Evolutionary conservation across 2,329 filamentous ascomycete genomes (phyloP).

Genomic region (Talaromyces funiculosus): DNA sequence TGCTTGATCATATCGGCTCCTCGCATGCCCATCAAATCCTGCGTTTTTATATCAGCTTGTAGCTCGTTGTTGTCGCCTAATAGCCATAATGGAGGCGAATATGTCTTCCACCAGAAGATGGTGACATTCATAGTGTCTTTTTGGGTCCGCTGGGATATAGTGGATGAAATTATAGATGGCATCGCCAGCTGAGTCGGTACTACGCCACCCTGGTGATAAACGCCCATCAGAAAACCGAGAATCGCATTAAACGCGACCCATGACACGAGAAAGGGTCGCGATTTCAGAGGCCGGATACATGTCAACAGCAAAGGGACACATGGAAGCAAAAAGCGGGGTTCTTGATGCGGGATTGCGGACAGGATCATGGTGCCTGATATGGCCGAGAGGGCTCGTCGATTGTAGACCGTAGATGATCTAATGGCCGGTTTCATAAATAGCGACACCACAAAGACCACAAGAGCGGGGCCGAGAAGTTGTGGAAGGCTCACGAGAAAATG

Average conservation of each 20-base stretch:
- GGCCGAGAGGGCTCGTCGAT: constrained; percentile 39
- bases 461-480: constrained; percentile 65
- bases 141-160: background rate
- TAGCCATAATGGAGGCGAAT: constrained; percentile 49
- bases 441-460: constrained; percentile 44
- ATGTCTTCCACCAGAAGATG: constrained; percentile 53
- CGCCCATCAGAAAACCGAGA: constrained; percentile 47
- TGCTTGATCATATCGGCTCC: constrained; percentile 36
- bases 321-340: constrained; percentile 49
- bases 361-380: constrained; percentile 40
- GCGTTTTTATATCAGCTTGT: constrained; percentile 34
- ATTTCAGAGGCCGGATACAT: constrained; percentile 39
- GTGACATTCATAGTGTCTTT: constrained; percentile 22
- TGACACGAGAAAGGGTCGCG: constrained; percentile 35
- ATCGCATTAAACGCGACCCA: constrained; percentile 48
- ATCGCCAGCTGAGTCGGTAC: constrained; percentile 46
- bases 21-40: constrained; percentile 46
- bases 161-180: constrained; percentile 30
- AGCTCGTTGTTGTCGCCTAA: constrained; percentile 35
- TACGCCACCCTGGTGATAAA: constrained; percentile 51
- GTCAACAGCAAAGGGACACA: constrained; percentile 48
- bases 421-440: constrained; percentile 43
- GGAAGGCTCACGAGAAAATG: constrained; percentile 67
- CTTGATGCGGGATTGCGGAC: constrained; percentile 47
- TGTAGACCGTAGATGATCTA: constrained; percentile 29